These are phyloP conservation scores for Elaphomyces granulatus DNA, from an alignment of 495 filamentous ascomycete genomes.

Conservation along the genomic window DNA sequence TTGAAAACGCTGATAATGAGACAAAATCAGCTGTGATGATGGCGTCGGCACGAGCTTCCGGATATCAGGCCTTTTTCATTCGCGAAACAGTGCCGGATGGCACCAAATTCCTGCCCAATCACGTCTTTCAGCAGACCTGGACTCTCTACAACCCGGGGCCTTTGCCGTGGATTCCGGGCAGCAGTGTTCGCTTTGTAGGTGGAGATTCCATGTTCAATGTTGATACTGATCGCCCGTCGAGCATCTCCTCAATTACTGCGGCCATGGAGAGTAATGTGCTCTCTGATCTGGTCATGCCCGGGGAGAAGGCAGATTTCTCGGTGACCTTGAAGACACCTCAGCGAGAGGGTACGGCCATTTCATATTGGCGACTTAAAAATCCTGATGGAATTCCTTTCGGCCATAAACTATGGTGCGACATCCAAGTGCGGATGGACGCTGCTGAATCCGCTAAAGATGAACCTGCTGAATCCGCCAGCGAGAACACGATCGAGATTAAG, in stretches of 20 bases:
- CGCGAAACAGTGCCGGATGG: constrained; percentile 69
- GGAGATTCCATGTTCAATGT: constrained; percentile 92
- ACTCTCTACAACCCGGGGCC: constrained; percentile 75
- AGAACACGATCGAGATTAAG: constrained; percentile 9
- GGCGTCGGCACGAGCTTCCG: constrained; percentile 1
- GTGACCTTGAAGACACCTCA: constrained; percentile 69
- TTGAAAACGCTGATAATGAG: not conserved
- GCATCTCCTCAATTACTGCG: constrained; percentile 51
- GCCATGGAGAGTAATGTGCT: constrained; percentile 73
- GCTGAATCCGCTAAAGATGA: constrained; percentile 9
- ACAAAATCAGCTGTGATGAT: not conserved
- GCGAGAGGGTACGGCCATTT: constrained; percentile 62
- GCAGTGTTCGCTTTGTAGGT: constrained; percentile 78
- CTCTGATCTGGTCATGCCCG: constrained; percentile 49
- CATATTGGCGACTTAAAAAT: constrained; percentile 90
- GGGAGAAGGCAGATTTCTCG: constrained; percentile 64
- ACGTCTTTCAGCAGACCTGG: constrained; percentile 82
- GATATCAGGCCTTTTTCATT: constrained; percentile 60
- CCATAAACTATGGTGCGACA: constrained; percentile 88
- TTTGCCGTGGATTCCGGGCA: constrained; percentile 69
- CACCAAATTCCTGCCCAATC: constrained; percentile 48
- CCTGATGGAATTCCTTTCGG: constrained; percentile 73
- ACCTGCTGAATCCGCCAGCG: constrained; percentile 13
- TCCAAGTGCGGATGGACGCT: constrained; percentile 44
- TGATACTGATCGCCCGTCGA: constrained; percentile 60